These are phyloP conservation scores for Aplosporella prunicola DNA, from an alignment of 2,329 filamentous ascomycete genomes.

Conservation along the genomic window DNA sequence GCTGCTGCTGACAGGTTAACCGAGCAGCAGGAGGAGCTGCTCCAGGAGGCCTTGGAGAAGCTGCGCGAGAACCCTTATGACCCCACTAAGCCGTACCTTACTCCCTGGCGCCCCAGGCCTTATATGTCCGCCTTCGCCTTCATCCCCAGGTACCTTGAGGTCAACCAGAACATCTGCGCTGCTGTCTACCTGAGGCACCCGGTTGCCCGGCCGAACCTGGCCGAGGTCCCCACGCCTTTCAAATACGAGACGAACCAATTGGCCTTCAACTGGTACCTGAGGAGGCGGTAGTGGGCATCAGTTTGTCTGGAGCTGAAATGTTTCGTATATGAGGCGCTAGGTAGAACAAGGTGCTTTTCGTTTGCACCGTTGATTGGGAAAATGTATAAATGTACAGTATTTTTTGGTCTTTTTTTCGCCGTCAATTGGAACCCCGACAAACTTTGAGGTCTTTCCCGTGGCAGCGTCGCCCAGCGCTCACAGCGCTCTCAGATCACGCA, in stretches of 20 bases:
- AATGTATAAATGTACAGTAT: conserved; percentile 6
- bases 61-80: conserved; percentile 66
- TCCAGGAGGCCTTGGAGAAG: conserved; percentile 49
- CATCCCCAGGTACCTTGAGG: conserved; percentile 89
- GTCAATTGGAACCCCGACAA: too few relatives aligned
- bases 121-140: conserved; percentile 92
- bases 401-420: too few relatives aligned
- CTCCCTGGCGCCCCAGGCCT: conserved; percentile 77
- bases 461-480: too few relatives aligned
- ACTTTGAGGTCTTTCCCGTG: too few relatives aligned
- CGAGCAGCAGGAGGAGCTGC: conserved; percentile 48
- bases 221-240: conserved; percentile 73
- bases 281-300: conserved; percentile 49
- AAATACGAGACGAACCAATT: conserved; percentile 59
- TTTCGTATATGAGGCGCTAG: conserved; percentile 1
- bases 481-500: too few relatives aligned
- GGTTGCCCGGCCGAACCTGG: conserved; percentile 69
- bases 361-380: conserved; percentile 1
- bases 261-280: conserved; percentile 90
- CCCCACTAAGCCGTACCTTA: conserved; percentile 70
- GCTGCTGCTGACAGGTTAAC: conserved; percentile 23
- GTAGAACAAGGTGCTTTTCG: conserved; percentile 4
- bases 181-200: conserved; percentile 93
- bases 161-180: conserved; percentile 93
- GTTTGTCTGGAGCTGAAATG: background rate